phyloP scores from a whole-genome alignment of 345 rosid genomes.

The Hibiscus syriacus region DNA sequence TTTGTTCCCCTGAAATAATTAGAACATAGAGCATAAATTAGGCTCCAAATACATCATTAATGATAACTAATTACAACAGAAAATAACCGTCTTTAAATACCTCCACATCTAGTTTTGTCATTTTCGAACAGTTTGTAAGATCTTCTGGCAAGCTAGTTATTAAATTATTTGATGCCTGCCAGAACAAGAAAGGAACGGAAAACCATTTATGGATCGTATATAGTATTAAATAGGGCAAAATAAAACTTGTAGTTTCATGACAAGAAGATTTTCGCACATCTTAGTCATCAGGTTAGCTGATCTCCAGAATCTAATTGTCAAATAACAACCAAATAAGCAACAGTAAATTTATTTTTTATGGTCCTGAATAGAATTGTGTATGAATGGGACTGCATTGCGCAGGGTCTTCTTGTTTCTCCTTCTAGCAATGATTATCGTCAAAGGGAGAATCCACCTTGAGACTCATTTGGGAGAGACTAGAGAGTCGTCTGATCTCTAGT shows the following conservation, averaged over 20 bases:
- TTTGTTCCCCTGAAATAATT: conserved; percentile 70
- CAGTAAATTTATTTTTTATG: too few species aligned
- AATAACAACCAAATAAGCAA: neutral
- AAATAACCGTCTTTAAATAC: conserved; percentile 27
- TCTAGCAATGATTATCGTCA: too few species aligned
- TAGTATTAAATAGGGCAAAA: neutral
- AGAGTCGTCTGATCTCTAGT: too few species aligned
- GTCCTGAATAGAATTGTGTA: too few species aligned
- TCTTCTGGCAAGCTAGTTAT: conserved; percentile 62
- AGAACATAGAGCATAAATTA: conserved; percentile 11
- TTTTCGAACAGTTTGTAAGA: conserved; percentile 57
- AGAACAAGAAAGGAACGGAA: neutral
- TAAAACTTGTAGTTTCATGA: neutral
- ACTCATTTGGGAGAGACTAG: too few species aligned
- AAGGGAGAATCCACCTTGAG: too few species aligned
- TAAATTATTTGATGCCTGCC: conserved; percentile 71
- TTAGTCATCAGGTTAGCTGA: neutral
- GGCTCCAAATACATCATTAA: neutral
- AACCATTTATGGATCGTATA: neutral
- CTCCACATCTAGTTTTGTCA: conserved; percentile 81
- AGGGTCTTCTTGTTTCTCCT: too few species aligned
- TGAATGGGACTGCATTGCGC: too few species aligned
- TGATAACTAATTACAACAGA: conserved; percentile 1
- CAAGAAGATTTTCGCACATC: conserved; percentile 1
- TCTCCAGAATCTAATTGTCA: neutral